Conservation (phyloP, 164 flowering plant genomes). For the Pachysandra terminalis region DNA sequence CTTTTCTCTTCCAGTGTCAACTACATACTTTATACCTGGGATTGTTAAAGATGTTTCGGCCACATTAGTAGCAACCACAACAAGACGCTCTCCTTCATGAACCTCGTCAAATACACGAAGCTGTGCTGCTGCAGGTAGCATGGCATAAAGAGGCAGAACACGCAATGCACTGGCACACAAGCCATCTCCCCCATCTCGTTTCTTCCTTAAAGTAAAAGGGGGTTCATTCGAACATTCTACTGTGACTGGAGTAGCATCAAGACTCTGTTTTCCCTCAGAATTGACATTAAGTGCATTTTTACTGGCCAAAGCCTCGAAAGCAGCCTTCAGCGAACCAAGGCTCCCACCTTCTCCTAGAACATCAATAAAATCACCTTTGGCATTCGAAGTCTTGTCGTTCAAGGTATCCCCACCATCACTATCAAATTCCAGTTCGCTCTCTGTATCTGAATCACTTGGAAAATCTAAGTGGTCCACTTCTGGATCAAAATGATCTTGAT, state of each 20-base stretch:
- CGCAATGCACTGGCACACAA: constrained; percentile 36
- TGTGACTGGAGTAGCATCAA: constrained; percentile 1
- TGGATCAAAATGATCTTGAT: constrained; percentile 41
- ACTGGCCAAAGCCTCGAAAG: constrained; percentile 72
- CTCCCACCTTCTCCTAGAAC: constrained; percentile 40
- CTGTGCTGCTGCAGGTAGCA: constrained; percentile 88
- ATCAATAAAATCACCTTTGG: constrained; percentile 26
- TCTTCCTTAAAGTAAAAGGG: constrained; percentile 15
- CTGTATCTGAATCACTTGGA: constrained; percentile 48
- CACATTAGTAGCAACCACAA: constrained; percentile 96
- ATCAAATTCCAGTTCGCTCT: constrained; percentile 51
- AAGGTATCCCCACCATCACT: constrained; percentile 29
- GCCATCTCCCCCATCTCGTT: constrained; percentile 15
- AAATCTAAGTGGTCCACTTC: constrained; percentile 42
- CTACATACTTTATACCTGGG: constrained; percentile 94
- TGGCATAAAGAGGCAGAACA: constrained; percentile 92
- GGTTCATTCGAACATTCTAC: constrained; percentile 21
- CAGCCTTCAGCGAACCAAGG: constrained; percentile 64
- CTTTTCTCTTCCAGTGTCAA: constrained; percentile 95
- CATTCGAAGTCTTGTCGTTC: constrained; percentile 13
- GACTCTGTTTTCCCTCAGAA: constrained; percentile 14
- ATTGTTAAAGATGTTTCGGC: constrained; percentile 99
- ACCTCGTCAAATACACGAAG: constrained; percentile 79
- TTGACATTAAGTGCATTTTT: constrained; percentile 22
- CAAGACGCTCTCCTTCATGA: constrained; percentile 80